These are phyloP conservation scores for Phytopythium helicoides DNA, from an alignment of 352 stramenopile genomes.

Conservation along the genomic window DNA sequence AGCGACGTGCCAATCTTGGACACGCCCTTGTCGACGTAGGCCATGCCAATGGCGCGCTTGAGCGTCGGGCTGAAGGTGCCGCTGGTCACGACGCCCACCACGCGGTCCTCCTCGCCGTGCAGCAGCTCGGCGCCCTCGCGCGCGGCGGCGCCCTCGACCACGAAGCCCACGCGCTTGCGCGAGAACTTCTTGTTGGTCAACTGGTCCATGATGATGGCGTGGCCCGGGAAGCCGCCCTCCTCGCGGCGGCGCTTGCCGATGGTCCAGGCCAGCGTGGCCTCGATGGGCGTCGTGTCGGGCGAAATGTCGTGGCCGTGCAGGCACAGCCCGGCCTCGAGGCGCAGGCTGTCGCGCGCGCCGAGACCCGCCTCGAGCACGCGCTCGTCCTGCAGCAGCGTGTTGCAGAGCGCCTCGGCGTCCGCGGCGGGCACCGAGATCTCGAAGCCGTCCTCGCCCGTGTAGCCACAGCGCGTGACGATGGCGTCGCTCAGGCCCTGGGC, in stretches of 20 bases:
- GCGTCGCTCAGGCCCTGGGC: constrained; percentile 69
- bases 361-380: constrained; percentile 92
- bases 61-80: constrained; percentile 96
- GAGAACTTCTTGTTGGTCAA: constrained; percentile 92
- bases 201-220: constrained; percentile 93
- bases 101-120: constrained; percentile 65
- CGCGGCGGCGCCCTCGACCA: constrained; percentile 94
- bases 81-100: constrained; percentile 93
- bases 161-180: constrained; percentile 95
- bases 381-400: constrained; percentile 56
- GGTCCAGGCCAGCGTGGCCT: constrained; percentile 94
- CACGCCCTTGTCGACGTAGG: constrained; percentile 93
- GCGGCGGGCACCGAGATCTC: constrained; percentile 92
- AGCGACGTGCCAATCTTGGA: constrained; percentile 94
- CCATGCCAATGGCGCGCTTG: constrained; percentile 98
- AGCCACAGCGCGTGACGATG: constrained; percentile 95
- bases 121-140: constrained; percentile 93
- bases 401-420: constrained; percentile 52
- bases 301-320: constrained; percentile 99
- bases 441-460: constrained; percentile 99
- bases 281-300: constrained; percentile 93
- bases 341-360: constrained; percentile 95
- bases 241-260: constrained; percentile 85
- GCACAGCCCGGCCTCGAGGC: constrained; percentile 97
- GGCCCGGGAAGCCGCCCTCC: constrained; percentile 93